Evolutionary conservation across 306 rosid genomes (phyloP), one percentile per base, ranked within the genome.

Genomic region (Astragalus glycyphyllos): DNA sequence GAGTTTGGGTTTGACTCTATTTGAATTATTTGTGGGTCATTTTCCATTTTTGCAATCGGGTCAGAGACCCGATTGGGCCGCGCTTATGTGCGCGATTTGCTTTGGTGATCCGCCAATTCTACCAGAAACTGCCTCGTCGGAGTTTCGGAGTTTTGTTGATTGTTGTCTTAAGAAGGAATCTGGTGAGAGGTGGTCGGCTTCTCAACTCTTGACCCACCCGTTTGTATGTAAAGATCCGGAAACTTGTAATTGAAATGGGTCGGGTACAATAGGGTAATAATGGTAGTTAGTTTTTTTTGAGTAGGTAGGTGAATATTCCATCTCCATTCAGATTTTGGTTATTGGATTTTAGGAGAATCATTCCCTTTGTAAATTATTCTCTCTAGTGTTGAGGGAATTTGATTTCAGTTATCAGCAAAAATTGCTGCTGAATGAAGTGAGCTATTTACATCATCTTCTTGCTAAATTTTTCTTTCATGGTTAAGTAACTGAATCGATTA

Each of bases 11-110:
- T 56, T 93, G 7, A 93, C 97, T 14, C 80, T 93, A 2, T 81
- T 90, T 57, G 98, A 93, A 82, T 88, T 93, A 7, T 93, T 84
- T 10, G 64, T 93, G 83, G 98, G 98, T n/a, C 94, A 93, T 40
- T 93, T 88, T 0, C 98, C 98, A 0, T 83, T 93, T 16, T 85
- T 93, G 34, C 89, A 94, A 0, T 72, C 90, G 51, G 98, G 96
- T 65, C 94, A 93, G 14, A 74, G 96, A 60, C 98, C 98, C 69
- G 94, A 88, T 53, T 93, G 98, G 98, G 89, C 94, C 1, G 76
- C 96, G 13, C 79, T 93, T 0, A 93, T 93, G 96, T 93, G 96
- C 15, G 90, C 97, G 11, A 90, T 93, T 11, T 93, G 98, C 42
- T 93, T 90, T 38, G 86, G 92, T 0, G 98, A 93, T 3, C 92